Conservation (phyloP, 805 yeast genomes). For the Pichia thaimueangensis region DNA sequence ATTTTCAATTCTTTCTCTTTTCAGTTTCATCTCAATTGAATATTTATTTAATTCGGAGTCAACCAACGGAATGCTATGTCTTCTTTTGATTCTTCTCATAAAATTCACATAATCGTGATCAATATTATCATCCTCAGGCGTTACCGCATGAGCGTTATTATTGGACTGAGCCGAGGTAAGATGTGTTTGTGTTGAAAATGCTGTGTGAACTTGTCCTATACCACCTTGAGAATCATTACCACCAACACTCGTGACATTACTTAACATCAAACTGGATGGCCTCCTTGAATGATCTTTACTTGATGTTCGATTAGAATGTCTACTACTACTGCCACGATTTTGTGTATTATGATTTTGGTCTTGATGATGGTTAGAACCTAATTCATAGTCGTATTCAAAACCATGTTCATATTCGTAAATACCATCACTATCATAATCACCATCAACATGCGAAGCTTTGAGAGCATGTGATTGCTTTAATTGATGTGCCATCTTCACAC, state of each 20-base stretch:
- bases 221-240: not conserved
- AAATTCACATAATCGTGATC: conserved; percentile 20
- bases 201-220: not conserved
- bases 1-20: conserved; percentile 9
- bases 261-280: not conserved
- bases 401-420: conserved; percentile 15
- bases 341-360: not conserved
- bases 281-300: conserved; percentile 5
- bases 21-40: conserved; percentile 21
- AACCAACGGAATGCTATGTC: conserved; percentile 36
- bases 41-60: conserved; percentile 28
- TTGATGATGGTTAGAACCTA: conserved; percentile 2
- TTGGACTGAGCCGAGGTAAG: not conserved
- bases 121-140: not conserved
- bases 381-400: conserved; percentile 16
- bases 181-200: conserved; percentile 5
- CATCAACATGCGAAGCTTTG: not conserved
- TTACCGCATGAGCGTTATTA: not conserved
- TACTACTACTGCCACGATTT: not conserved
- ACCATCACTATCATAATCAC: conserved; percentile 11
- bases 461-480: not conserved
- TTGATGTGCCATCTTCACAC: not conserved
- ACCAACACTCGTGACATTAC: not conserved
- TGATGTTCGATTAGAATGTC: not conserved
- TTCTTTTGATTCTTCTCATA: conserved; percentile 26